phyloP scores from a whole-genome alignment of 139 green algal genomes.

The Chlorokybus atmophyticus region DNA sequence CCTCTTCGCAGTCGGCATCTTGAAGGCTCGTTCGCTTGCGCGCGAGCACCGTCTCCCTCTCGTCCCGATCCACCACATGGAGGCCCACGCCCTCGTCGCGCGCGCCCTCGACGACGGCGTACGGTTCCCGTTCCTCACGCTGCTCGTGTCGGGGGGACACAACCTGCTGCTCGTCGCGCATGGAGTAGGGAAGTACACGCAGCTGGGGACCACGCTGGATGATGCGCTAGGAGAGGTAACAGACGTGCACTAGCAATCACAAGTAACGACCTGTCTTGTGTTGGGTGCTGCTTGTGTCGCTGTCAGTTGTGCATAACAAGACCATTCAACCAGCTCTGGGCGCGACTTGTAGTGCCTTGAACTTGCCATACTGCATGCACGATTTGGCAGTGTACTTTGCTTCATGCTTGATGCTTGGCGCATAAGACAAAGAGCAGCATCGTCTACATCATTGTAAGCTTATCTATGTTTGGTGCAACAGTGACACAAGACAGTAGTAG shows the following conservation, averaged over 20 bases:
- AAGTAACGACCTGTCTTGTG: too few relatives aligned
- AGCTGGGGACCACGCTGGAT: conserved; percentile 82
- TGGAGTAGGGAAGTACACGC: conserved; percentile 71
- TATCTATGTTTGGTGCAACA: too few relatives aligned
- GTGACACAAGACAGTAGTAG: too few relatives aligned
- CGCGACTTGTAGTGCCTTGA: too few relatives aligned
- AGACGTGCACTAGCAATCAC: background rate
- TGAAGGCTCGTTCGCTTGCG: conserved; percentile 68
- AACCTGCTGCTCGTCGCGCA: conserved; percentile 83
- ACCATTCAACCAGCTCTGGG: too few relatives aligned
- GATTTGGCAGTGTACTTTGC: too few relatives aligned
- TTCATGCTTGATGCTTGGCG: too few relatives aligned
- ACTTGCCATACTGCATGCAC: too few relatives aligned
- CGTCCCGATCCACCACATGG: conserved; percentile 92
- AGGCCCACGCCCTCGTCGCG: conserved; percentile 87
- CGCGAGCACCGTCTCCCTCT: conserved; percentile 48
- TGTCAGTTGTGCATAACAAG: too few relatives aligned
- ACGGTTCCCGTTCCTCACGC: conserved; percentile 80
- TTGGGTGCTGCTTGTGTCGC: too few relatives aligned
- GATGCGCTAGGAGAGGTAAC: conserved; percentile 68
- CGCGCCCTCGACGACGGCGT: conserved; percentile 16
- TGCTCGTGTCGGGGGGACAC: conserved; percentile 86
- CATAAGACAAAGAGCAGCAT: too few relatives aligned
- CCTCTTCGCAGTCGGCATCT: conserved; percentile 55
- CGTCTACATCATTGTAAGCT: too few relatives aligned